Conservation (phyloP, 805 yeast species). For the Cyberlindnera xishuangbannaensis region DNA sequence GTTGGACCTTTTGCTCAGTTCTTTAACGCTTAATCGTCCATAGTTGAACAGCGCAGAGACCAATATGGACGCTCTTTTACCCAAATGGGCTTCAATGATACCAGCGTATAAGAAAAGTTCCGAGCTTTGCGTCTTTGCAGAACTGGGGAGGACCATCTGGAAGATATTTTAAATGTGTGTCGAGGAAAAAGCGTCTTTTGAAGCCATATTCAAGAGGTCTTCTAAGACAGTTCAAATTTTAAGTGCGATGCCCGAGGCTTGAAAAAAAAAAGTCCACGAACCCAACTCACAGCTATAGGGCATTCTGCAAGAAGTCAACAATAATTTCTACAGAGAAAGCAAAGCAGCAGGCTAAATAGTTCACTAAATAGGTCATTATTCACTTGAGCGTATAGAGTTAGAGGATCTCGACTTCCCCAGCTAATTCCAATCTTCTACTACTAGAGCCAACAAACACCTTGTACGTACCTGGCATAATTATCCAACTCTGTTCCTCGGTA, state of each 20-base stretch:
- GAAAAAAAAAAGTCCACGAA: neutral
- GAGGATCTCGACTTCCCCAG: slow-evolving; percentile 31
- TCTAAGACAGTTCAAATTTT: neutral
- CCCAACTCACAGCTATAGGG: too few species aligned
- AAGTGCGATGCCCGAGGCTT: neutral
- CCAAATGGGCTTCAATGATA: slow-evolving; percentile 50
- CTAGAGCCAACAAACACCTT: slow-evolving; percentile 46
- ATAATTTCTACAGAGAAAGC: too few species aligned
- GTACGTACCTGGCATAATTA: slow-evolving; percentile 50
- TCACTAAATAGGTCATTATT: too few species aligned
- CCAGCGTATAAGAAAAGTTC: slow-evolving; percentile 52
- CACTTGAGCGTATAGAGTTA: too few species aligned
- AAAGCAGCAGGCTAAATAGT: too few species aligned
- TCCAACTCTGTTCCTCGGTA: slow-evolving; percentile 49
- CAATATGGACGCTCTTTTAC: slow-evolving; percentile 66
- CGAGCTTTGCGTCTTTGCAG: slow-evolving; percentile 52
- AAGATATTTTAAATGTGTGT: too few species aligned
- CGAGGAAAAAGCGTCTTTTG: too few species aligned
- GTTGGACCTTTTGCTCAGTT: slow-evolving; percentile 41
- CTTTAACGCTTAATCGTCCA: slow-evolving; percentile 58
- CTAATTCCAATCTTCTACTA: slow-evolving; percentile 40
- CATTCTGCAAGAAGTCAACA: too few species aligned
- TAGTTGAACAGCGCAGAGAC: slow-evolving; percentile 55
- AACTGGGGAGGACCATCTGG: slow-evolving; percentile 8
- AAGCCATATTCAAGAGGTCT: too few species aligned